phyloP scores from a whole-genome alignment of 345 rosid species.

The Iberis pinnata region DNA sequence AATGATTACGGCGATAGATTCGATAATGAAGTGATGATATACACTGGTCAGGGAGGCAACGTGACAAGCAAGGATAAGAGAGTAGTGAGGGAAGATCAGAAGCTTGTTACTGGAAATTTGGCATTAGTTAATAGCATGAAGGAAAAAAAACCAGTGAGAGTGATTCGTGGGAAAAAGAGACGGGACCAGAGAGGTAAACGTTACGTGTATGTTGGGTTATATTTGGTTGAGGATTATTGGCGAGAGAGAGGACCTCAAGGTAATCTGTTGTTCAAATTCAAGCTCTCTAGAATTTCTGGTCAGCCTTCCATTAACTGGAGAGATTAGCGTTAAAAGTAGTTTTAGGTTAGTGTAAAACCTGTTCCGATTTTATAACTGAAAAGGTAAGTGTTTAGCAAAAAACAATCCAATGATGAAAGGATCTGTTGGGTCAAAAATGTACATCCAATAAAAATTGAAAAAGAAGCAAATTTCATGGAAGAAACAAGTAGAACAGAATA shows the following conservation, averaged over 20 bases:
- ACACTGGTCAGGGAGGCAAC: conserved; percentile 78
- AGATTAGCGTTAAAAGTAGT: no score
- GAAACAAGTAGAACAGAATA: conserved; percentile 7
- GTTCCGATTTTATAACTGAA: no score
- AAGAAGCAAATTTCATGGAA: conserved; percentile 15
- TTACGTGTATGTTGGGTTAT: conserved; percentile 74
- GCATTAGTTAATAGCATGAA: conserved; percentile 51
- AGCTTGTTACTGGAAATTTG: conserved; percentile 67
- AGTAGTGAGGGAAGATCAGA: conserved; percentile 56
- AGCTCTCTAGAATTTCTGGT: conserved; percentile 46
- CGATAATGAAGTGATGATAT: conserved; percentile 46
- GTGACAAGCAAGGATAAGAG: conserved; percentile 34
- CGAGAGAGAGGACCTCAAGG: conserved; percentile 51
- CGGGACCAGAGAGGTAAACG: conserved; percentile 26
- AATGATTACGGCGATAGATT: conserved; percentile 48
- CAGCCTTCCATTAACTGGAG: conserved; percentile 29
- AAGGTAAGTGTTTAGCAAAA: no score
- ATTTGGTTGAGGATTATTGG: conserved; percentile 52
- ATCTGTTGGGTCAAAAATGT: conserved; percentile 25
- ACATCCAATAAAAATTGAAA: conserved; percentile 21
- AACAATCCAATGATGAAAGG: conserved; percentile 10
- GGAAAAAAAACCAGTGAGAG: conserved; percentile 59
- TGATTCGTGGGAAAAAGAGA: conserved; percentile 47
- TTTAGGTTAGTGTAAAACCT: no score
- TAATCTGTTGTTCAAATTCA: conserved; percentile 56